A percentile compares a stretch with the other conserved stretches of the same genome.
These are phyloP conservation scores for Beverwykella pulmonaria DNA, from an alignment of 495 filamentous ascomycete genomes.

Conservation along the genomic window DNA sequence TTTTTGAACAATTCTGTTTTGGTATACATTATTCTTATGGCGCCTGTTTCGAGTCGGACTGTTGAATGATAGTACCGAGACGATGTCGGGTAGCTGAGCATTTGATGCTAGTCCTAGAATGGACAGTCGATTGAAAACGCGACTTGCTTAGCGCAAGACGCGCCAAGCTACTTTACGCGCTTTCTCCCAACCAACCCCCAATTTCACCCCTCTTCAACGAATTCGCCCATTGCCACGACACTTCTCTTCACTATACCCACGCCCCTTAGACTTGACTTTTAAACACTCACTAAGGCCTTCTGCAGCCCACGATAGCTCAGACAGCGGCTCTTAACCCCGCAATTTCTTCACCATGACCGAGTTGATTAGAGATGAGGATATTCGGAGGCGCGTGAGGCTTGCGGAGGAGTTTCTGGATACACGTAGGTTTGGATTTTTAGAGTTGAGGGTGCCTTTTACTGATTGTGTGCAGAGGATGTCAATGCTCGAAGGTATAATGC, in stretches of 20 bases:
- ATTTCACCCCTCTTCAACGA: not conserved
- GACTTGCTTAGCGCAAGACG: conserved; percentile 7
- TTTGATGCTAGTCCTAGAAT: conserved; percentile 4
- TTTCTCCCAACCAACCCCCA: not conserved
- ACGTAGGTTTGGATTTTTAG: conserved; percentile 20
- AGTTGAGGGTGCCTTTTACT: conserved; percentile 1
- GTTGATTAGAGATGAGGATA: conserved; percentile 29
- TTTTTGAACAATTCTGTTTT: no score
- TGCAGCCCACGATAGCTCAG: not conserved
- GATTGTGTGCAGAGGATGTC: conserved; percentile 20
- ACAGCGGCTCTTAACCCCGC: not conserved
- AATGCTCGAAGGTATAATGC: conserved; percentile 25
- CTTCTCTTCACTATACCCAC: conserved; percentile 7
- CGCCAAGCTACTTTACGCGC: conserved; percentile 13
- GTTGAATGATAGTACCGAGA: no score
- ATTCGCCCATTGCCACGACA: not conserved
- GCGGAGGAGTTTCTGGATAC: conserved; percentile 38
- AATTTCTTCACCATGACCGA: conserved; percentile 18
- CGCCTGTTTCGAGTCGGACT: no score
- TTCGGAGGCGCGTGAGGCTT: conserved; percentile 18
- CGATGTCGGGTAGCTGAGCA: no score
- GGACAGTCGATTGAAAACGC: not conserved
- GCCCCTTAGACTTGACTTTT: not conserved
- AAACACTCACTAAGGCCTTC: not conserved
- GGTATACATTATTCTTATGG: no score